phyloP scores from a whole-genome alignment of 495 filamentous ascomycete species.

The Parachaetomium inaequale region DNA sequence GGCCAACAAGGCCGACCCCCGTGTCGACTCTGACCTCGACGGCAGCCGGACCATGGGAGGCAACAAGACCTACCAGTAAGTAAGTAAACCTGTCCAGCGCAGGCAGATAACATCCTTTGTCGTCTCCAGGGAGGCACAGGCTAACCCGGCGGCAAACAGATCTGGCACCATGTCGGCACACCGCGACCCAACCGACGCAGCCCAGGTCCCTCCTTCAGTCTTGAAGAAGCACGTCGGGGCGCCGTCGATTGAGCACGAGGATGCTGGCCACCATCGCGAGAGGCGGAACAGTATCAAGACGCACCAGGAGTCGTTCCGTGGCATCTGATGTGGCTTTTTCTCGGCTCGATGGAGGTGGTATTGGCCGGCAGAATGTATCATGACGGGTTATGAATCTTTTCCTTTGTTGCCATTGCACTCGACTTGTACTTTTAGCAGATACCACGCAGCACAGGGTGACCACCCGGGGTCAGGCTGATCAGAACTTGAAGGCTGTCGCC shows the following conservation, averaged over 20 bases:
- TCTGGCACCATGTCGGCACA: not conserved
- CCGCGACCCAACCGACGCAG: conserved; percentile 45
- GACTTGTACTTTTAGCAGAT: conserved; percentile 12
- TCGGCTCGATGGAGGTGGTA: not conserved
- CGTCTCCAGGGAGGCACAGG: too few species aligned
- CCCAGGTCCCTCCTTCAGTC: conserved; percentile 48
- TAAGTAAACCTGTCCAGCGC: conserved; percentile 33
- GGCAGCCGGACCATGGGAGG: conserved; percentile 43
- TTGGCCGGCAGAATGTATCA: conserved; percentile 8
- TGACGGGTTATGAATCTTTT: conserved; percentile 4
- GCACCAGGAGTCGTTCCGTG: conserved; percentile 40
- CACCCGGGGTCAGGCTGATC: not conserved
- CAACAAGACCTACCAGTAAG: conserved; percentile 47
- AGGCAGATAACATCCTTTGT: not conserved
- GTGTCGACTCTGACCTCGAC: conserved; percentile 51
- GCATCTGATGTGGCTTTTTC: conserved; percentile 28
- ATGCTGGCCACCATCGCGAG: conserved; percentile 33
- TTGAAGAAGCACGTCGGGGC: conserved; percentile 37
- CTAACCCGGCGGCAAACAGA: conserved; percentile 8
- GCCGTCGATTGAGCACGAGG: conserved; percentile 39
- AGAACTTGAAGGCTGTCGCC: conserved; percentile 2
- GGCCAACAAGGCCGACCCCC: conserved; percentile 53
- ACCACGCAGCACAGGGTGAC: not conserved
- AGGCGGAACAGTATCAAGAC: conserved; percentile 38
- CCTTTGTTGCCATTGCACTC: not conserved